phyloP scores from a whole-genome alignment of 2,329 filamentous ascomycete genomes.

The Claviceps quebecensis region DNA sequence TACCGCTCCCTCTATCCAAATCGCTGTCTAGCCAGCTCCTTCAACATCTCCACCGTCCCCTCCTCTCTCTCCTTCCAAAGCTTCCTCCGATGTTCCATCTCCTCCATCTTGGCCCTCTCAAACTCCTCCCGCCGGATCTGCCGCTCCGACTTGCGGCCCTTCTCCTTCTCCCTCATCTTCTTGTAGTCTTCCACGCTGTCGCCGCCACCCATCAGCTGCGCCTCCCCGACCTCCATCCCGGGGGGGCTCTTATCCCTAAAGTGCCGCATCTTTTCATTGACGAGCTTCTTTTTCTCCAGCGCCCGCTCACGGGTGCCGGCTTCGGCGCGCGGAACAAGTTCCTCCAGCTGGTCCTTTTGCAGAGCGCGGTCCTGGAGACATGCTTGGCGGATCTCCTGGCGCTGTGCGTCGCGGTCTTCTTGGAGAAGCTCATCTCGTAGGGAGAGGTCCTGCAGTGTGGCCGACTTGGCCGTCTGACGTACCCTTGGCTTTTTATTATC shows the following conservation, averaged over 20 bases:
- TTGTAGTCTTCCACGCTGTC: slow-evolving; percentile 55
- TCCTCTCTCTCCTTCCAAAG: slow-evolving; percentile 66
- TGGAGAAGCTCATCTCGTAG: slow-evolving; percentile 36
- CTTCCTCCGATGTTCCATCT: slow-evolving; percentile 63
- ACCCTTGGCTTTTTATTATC: slow-evolving; percentile 6
- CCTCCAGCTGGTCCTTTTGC: slow-evolving; percentile 64
- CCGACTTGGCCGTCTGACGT: slow-evolving; percentile 45
- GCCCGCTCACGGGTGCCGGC: slow-evolving; percentile 69
- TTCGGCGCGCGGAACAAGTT: slow-evolving; percentile 70
- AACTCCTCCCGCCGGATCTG: slow-evolving; percentile 75
- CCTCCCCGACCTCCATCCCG: slow-evolving; percentile 41
- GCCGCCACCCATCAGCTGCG: slow-evolving; percentile 64
- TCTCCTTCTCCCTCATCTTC: slow-evolving; percentile 46
- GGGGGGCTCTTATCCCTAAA: slow-evolving; percentile 54
- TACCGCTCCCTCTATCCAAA: slow-evolving; percentile 41
- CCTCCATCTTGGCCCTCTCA: slow-evolving; percentile 56
- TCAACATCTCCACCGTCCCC: slow-evolving; percentile 69
- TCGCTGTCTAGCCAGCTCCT: slow-evolving; percentile 61
- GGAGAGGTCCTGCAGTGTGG: slow-evolving; percentile 60
- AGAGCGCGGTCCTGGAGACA: slow-evolving; percentile 50
- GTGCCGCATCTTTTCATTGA: slow-evolving; percentile 56
- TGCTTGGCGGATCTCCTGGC: slow-evolving; percentile 41
- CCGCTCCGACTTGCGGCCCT: slow-evolving; percentile 68
- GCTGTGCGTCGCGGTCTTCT: slow-evolving; percentile 36
- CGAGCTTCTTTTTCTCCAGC: slow-evolving; percentile 70